Conservation (phyloP, 2,329 filamentous ascomycete species). For the Thielaviopsis musarum region DNA sequence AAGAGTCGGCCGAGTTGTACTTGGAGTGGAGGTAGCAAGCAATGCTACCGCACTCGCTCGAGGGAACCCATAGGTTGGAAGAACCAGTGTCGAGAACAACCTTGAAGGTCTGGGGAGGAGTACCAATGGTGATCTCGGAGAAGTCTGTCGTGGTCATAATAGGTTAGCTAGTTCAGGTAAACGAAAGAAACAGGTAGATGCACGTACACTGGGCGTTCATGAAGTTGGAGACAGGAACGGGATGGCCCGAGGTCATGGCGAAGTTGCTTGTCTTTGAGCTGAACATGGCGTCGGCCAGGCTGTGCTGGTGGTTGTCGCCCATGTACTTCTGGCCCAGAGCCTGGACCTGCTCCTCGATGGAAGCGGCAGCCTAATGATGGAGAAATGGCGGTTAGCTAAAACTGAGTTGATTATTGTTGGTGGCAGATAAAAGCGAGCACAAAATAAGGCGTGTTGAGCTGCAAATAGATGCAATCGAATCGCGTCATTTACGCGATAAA, state of each 20-base stretch:
- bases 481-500: not conserved
- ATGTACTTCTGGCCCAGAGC: conserved; percentile 93
- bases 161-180: not conserved
- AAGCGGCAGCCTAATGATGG: conserved; percentile 46
- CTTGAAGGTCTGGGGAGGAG: conserved; percentile 89
- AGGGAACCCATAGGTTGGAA: conserved; percentile 98
- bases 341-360: conserved; percentile 66
- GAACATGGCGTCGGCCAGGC: conserved; percentile 65
- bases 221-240: conserved; percentile 89
- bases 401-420: conserved; percentile 1
- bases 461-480: not conserved
- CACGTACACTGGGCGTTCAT: conserved; percentile 91
- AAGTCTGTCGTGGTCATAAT: conserved; percentile 48
- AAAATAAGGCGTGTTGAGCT: not conserved
- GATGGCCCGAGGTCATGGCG: conserved; percentile 50
- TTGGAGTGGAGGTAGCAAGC: conserved; percentile 96
- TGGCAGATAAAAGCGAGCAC: conserved; percentile 4
- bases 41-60: conserved; percentile 76
- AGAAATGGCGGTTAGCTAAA: conserved; percentile 3
- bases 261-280: conserved; percentile 44
- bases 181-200: not conserved
- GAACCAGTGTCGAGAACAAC: conserved; percentile 96
- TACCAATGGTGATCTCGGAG: conserved; percentile 87
- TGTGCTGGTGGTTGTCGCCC: conserved; percentile 46
- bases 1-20: conserved; percentile 83